phyloP scores from a whole-genome alignment of 2,329 filamentous ascomycete species.

The Colletotrichum cordylinicola region DNA sequence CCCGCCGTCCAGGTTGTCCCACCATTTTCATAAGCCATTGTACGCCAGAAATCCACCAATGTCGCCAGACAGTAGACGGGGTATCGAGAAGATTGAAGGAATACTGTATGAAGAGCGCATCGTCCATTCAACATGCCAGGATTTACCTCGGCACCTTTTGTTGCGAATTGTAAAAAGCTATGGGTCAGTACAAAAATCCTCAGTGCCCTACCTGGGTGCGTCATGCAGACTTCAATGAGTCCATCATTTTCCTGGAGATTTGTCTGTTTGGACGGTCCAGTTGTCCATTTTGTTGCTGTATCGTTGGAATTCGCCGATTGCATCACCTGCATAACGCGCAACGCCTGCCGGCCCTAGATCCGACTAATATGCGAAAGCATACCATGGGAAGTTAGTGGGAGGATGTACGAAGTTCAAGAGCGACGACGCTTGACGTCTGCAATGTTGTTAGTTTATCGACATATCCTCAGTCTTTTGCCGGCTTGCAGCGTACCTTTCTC shows the following conservation, averaged over 20 bases:
- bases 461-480: neutral
- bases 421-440: constrained; percentile 31
- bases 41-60: constrained; percentile 20
- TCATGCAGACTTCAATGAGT: neutral
- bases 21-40: neutral
- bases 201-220: constrained; percentile 12
- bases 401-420: constrained; percentile 16
- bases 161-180: neutral
- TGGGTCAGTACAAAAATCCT: constrained; percentile 13
- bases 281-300: neutral
- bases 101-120: neutral
- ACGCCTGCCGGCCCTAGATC: neutral
- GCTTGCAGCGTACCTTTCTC: constrained; percentile 25
- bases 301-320: neutral
- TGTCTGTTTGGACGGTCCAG: neutral
- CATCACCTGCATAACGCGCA: neutral
- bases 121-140: neutral
- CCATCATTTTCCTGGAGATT: neutral
- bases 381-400: constrained; percentile 10
- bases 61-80: constrained; percentile 13
- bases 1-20: neutral
- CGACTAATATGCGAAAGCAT: neutral
- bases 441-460: constrained; percentile 7
- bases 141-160: neutral
- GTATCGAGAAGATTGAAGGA: constrained; percentile 13